A percentile compares a stretch with the other conserved stretches of the same genome.
Evolutionary conservation across 1,139 yeast species (phyloP).

Genomic region (Arxiozyma telluris): DNA sequence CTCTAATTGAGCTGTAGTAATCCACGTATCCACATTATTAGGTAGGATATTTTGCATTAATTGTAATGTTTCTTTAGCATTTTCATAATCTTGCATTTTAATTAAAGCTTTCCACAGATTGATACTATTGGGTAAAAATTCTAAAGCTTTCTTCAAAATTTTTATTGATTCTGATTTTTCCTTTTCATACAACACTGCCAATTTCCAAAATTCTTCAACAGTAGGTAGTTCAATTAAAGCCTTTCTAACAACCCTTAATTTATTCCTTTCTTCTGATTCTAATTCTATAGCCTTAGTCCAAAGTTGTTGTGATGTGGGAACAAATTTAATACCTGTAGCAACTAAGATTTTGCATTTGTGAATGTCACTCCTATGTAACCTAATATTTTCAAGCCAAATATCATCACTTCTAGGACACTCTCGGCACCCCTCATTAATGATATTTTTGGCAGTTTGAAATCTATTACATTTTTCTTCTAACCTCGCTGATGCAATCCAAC

Average conservation of each 20-base stretch:
- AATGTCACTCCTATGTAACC: slow-evolving; percentile 47
- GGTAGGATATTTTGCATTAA: slow-evolving; percentile 50
- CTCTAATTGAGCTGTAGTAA: slow-evolving; percentile 62
- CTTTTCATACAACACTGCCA: slow-evolving; percentile 42
- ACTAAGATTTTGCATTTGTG: slow-evolving; percentile 47
- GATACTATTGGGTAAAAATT: slow-evolving; percentile 55
- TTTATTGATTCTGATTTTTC: slow-evolving; percentile 42
- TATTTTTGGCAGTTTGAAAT: slow-evolving; percentile 45
- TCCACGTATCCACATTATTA: slow-evolving; percentile 54
- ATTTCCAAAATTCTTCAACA: slow-evolving; percentile 44
- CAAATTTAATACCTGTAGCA: slow-evolving; percentile 54
- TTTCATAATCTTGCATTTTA: slow-evolving; percentile 35
- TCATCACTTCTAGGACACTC: slow-evolving; percentile 59
- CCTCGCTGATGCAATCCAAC: slow-evolving; percentile 85
- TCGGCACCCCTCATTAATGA: slow-evolving; percentile 66
- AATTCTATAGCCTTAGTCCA: slow-evolving; percentile 68
- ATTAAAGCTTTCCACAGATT: slow-evolving; percentile 55
- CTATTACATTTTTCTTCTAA: slow-evolving; percentile 62
- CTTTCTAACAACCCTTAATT: slow-evolving; percentile 51
- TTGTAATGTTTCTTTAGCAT: slow-evolving; percentile 47
- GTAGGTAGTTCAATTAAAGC: slow-evolving; percentile 48
- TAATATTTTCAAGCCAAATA: slow-evolving; percentile 74
- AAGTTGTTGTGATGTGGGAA: slow-evolving; percentile 47
- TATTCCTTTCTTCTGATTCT: slow-evolving; percentile 48
- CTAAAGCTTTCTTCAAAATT: slow-evolving; percentile 59